Conservation (phyloP, 2,329 filamentous ascomycete species). For the Ramularia endophylla region DNA sequence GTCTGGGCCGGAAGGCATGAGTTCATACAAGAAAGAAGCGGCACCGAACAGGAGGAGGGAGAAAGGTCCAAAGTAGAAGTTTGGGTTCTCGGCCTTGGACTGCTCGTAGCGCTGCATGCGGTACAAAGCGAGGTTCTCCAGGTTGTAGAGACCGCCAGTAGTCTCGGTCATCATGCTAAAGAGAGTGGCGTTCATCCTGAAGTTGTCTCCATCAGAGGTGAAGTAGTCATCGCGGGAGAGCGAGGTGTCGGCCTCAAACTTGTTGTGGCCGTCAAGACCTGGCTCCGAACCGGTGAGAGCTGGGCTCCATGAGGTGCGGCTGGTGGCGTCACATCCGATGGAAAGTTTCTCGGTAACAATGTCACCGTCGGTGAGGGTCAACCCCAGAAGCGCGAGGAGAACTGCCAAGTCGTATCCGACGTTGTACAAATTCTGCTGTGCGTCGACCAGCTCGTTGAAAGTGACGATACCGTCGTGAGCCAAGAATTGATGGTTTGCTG, state of each 20-base stretch:
- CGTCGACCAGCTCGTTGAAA: constrained; percentile 41
- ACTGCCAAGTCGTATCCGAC: constrained; percentile 39
- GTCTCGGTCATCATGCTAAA: constrained; percentile 35
- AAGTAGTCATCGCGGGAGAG: constrained; percentile 40
- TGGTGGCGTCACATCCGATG: constrained; percentile 43
- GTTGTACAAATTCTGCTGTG: constrained; percentile 43
- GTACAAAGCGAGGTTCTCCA: constrained; percentile 34
- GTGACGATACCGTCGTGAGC: constrained; percentile 39
- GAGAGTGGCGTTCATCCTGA: constrained; percentile 37
- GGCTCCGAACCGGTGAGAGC: constrained; percentile 34
- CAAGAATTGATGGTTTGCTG: constrained; percentile 41
- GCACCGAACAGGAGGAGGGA: constrained; percentile 38
- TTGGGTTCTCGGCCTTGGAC: constrained; percentile 33
- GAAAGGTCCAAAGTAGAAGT: constrained; percentile 41
- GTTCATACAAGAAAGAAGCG: constrained; percentile 40
- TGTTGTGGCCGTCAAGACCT: constrained; percentile 41
- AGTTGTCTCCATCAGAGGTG: constrained; percentile 30
- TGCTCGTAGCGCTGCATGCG: constrained; percentile 37
- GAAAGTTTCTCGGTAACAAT: constrained; percentile 38
- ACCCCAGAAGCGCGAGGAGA: constrained; percentile 36
- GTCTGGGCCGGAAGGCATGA: constrained; percentile 34
- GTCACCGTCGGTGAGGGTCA: constrained; percentile 38
- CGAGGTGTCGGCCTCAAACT: constrained; percentile 38
- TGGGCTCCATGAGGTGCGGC: constrained; percentile 34
- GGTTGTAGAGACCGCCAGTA: constrained; percentile 32